Evolutionary conservation across 2,329 filamentous ascomycete genomes (phyloP).

Genomic region (Zasmidium angulare): DNA sequence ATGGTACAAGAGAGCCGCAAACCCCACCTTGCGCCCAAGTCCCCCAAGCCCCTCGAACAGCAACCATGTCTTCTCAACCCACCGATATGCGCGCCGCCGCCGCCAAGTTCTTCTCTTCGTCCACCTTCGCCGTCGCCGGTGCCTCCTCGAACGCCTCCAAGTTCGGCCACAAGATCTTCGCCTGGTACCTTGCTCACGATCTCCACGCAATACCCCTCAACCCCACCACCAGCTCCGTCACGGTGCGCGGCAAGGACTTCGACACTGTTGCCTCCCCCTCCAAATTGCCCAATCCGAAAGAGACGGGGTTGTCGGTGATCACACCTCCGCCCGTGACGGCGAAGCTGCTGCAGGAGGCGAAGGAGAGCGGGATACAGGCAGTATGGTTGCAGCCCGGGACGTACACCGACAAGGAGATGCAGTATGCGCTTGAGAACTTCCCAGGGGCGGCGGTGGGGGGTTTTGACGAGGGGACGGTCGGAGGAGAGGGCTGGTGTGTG

Average conservation of each 20-base stretch:
- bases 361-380: slow-evolving; percentile 67
- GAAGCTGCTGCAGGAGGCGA: slow-evolving; percentile 73
- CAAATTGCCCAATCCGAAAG: slow-evolving; percentile 62
- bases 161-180: slow-evolving; percentile 87
- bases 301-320: slow-evolving; percentile 80
- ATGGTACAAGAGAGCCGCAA: not conserved
- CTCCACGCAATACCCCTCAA: slow-evolving; percentile 84
- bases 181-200: slow-evolving; percentile 78
- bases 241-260: slow-evolving; percentile 60
- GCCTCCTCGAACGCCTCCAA: slow-evolving; percentile 82
- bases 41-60: not conserved
- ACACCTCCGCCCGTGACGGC: slow-evolving; percentile 79
- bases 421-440: slow-evolving; percentile 69
- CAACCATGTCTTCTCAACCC: not conserved
- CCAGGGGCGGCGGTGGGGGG: slow-evolving; percentile 65
- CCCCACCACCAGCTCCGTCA: slow-evolving; percentile 65
- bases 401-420: slow-evolving; percentile 73
- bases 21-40: not conserved
- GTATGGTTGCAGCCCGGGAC: slow-evolving; percentile 92
- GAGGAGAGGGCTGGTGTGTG: slow-evolving; percentile 80
- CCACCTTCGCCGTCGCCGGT: slow-evolving; percentile 83
- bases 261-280: slow-evolving; percentile 65
- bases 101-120: slow-evolving; percentile 76
- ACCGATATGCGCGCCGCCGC: slow-evolving; percentile 65
- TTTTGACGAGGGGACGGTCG: slow-evolving; percentile 64